Conservation (phyloP, 2,329 filamentous ascomycete genomes). For the Diaporthe citri region DNA sequence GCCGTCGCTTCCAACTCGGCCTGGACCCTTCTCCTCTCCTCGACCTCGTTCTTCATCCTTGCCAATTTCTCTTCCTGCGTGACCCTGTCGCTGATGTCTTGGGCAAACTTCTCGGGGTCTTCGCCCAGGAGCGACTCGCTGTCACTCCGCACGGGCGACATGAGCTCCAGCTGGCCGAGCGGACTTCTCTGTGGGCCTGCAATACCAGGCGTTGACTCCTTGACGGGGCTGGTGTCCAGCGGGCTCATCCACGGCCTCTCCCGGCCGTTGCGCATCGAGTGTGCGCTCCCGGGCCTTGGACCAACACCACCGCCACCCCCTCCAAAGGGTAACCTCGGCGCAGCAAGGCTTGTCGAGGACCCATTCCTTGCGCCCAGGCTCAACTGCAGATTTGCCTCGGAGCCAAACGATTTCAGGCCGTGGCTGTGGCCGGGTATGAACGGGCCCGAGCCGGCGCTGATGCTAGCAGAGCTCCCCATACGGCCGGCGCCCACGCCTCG, state of each 20-base stretch:
- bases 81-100: conserved; percentile 44
- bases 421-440: conserved; percentile 37
- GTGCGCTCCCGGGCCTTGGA: conserved; percentile 51
- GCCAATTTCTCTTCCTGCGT: conserved; percentile 43
- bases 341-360: conserved; percentile 52
- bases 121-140: conserved; percentile 49
- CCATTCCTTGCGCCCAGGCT: conserved; percentile 52
- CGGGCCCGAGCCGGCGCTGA: conserved; percentile 17
- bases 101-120: conserved; percentile 47
- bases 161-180: conserved; percentile 56
- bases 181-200: conserved; percentile 52
- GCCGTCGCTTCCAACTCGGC: conserved; percentile 32
- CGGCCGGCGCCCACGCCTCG: conserved; percentile 19
- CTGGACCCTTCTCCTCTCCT: conserved; percentile 21
- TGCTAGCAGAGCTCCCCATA: conserved; percentile 14
- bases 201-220: conserved; percentile 45
- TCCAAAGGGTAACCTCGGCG: conserved; percentile 38
- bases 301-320: conserved; percentile 33
- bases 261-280: conserved; percentile 51
- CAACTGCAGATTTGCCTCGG: conserved; percentile 56
- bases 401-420: conserved; percentile 51
- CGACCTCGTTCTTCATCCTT: conserved; percentile 34
- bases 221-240: conserved; percentile 60
- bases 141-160: conserved; percentile 42
- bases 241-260: conserved; percentile 60